These are phyloP conservation scores for Phialophora chinensis DNA, from an alignment of 2,329 filamentous ascomycete genomes.

Conservation along the genomic window DNA sequence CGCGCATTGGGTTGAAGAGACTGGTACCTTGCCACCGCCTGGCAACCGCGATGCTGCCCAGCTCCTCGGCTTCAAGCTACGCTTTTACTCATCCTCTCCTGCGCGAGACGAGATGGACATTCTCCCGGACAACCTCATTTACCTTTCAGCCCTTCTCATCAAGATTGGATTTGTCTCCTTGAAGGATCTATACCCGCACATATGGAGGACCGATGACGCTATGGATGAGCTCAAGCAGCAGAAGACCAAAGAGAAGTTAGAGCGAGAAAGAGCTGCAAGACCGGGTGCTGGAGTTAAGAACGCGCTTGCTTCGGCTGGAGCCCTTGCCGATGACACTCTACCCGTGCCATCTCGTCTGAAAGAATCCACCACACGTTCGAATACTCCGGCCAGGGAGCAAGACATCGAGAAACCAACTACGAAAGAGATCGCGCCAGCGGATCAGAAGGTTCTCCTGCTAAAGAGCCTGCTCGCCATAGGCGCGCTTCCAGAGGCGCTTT, in stretches of 20 bases:
- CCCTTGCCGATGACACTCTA: slow-evolving; percentile 79
- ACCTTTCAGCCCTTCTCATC: slow-evolving; percentile 87
- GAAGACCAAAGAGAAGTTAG: slow-evolving; percentile 75
- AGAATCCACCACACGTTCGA: slow-evolving; percentile 59
- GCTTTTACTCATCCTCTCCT: slow-evolving; percentile 81
- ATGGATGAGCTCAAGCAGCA: slow-evolving; percentile 77
- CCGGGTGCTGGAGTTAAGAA: slow-evolving; percentile 76
- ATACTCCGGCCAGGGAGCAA: slow-evolving; percentile 60
- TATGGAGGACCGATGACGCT: slow-evolving; percentile 81
- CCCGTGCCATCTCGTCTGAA: slow-evolving; percentile 58
- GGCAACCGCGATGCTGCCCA: slow-evolving; percentile 94
- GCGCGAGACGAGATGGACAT: slow-evolving; percentile 76
- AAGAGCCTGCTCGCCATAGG: slow-evolving; percentile 88
- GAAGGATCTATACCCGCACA: slow-evolving; percentile 85
- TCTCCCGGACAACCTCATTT: slow-evolving; percentile 89
- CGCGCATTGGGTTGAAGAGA: slow-evolving; percentile 77
- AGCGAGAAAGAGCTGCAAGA: slow-evolving; percentile 73
- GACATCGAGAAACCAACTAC: slow-evolving; percentile 51
- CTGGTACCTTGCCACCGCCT: slow-evolving; percentile 78
- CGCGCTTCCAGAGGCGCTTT: slow-evolving; percentile 88
- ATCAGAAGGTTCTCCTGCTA: slow-evolving; percentile 86
- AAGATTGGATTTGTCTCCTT: slow-evolving; percentile 97
- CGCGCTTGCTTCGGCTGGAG: slow-evolving; percentile 84
- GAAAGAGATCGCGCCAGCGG: slow-evolving; percentile 69
- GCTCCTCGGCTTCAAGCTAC: slow-evolving; percentile 93